These are phyloP conservation scores for Tulasnella sp. DNA, from an alignment of 768 basidiomycete species.

Conservation along the genomic window DNA sequence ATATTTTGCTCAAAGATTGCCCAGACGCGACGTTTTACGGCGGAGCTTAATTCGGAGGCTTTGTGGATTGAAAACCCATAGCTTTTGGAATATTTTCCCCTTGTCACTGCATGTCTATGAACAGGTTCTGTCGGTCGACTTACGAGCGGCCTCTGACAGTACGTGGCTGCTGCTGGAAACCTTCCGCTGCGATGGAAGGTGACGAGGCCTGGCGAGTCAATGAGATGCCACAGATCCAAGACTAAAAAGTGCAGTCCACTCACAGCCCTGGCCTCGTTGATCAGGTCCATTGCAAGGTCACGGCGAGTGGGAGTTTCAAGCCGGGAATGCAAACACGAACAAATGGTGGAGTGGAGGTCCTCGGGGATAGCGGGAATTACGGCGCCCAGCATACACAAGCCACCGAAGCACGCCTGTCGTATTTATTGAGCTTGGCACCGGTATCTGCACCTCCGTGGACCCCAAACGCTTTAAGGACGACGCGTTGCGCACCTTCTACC, in stretches of 20 bases:
- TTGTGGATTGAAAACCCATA: background rate
- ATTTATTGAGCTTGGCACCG: background rate
- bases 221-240: background rate
- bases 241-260: background rate
- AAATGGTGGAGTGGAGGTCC: background rate
- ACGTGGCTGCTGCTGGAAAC: background rate
- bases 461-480: background rate
- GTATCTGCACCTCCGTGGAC: background rate
- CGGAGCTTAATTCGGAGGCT: background rate
- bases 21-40: constrained; percentile 13
- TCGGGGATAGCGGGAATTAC: background rate
- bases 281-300: background rate
- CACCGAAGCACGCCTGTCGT: background rate
- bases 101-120: background rate
- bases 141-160: background rate
- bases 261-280: background rate
- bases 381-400: background rate
- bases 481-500: background rate
- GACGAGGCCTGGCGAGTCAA: background rate
- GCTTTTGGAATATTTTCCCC: background rate
- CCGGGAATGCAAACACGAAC: background rate
- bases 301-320: background rate
- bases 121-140: background rate
- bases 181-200: background rate
- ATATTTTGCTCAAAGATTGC: constrained; percentile 26